Evolutionary conservation across 1,284 basidiomycete species (phyloP).

Genomic region (Leccinum pallidistipes): DNA sequence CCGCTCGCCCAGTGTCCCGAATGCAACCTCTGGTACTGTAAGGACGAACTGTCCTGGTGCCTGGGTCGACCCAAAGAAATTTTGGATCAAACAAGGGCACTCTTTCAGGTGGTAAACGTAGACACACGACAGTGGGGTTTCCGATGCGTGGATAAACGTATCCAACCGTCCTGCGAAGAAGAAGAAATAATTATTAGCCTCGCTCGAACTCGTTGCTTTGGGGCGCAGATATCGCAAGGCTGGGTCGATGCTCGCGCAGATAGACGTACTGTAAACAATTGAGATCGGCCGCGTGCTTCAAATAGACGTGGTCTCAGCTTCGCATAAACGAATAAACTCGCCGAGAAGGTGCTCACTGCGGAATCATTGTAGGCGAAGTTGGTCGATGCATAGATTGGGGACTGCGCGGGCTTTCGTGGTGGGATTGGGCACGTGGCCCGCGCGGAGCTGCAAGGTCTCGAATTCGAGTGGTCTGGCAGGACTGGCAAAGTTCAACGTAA

Average conservation of each 20-base stretch:
- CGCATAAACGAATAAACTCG: not conserved
- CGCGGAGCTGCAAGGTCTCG: constrained; percentile 83
- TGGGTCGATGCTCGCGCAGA: not conserved
- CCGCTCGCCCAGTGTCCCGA: too few relatives aligned
- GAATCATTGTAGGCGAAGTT: constrained; percentile 82
- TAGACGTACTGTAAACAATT: constrained; percentile 58
- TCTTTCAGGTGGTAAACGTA: not conserved
- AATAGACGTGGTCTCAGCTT: constrained; percentile 19
- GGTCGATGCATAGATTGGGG: constrained; percentile 76
- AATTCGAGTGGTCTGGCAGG: constrained; percentile 40
- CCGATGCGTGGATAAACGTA: constrained; percentile 80
- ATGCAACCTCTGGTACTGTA: too few relatives aligned
- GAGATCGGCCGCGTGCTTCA: constrained; percentile 73
- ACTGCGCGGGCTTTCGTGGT: constrained; percentile 78
- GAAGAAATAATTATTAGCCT: not conserved
- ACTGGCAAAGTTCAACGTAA: not conserved
- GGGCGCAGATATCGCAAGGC: too few relatives aligned
- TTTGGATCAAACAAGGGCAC: too few relatives aligned
- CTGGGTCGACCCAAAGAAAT: too few relatives aligned
- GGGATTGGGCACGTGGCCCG: constrained; percentile 72
- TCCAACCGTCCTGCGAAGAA: constrained; percentile 51
- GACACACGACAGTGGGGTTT: constrained; percentile 79
- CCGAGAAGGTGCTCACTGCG: constrained; percentile 39
- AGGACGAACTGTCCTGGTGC: too few relatives aligned
- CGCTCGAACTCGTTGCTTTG: not conserved